These are phyloP conservation scores for Beauveria pseudobassiana DNA, from an alignment of 2,329 filamentous ascomycete genomes.

Conservation along the genomic window DNA sequence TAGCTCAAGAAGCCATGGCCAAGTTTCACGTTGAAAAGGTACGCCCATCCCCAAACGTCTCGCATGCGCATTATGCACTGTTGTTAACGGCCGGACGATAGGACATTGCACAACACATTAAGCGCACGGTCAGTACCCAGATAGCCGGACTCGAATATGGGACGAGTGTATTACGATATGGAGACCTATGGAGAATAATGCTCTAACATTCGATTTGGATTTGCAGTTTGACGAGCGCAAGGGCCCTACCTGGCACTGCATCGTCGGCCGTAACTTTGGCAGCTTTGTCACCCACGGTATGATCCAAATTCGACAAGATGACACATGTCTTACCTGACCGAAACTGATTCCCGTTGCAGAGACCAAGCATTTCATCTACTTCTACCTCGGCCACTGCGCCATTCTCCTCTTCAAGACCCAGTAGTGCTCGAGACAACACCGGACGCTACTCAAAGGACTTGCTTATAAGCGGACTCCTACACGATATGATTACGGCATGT, in stretches of 20 bases:
- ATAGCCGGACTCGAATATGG: neutral
- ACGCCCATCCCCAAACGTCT: neutral
- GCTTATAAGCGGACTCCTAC: neutral
- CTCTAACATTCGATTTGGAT: neutral
- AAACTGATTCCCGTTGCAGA: constrained; percentile 46
- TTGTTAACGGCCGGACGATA: constrained; percentile 30
- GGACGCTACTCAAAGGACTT: neutral
- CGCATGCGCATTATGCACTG: neutral
- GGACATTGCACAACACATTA: constrained; percentile 95
- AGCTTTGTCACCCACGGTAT: constrained; percentile 97
- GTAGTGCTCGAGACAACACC: constrained; percentile 38
- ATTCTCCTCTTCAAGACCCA: constrained; percentile 99
- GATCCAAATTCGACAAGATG: constrained; percentile 18
- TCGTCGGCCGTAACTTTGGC: constrained; percentile 96
- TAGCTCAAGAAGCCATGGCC: constrained; percentile 56
- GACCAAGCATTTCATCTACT: constrained; percentile 99
- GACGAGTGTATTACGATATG: neutral
- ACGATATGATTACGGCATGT: neutral
- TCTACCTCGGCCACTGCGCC: constrained; percentile 97
- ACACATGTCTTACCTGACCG: neutral
- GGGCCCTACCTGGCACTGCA: constrained; percentile 98
- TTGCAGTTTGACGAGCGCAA: constrained; percentile 91
- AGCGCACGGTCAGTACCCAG: constrained; percentile 63
- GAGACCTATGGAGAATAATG: neutral
- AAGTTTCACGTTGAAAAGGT: constrained; percentile 59